A percentile compares a stretch with the other conserved stretches of the same genome.
phyloP scores from a whole-genome alignment of 805 yeast genomes.

The Metschnikowia lochheadii region DNA sequence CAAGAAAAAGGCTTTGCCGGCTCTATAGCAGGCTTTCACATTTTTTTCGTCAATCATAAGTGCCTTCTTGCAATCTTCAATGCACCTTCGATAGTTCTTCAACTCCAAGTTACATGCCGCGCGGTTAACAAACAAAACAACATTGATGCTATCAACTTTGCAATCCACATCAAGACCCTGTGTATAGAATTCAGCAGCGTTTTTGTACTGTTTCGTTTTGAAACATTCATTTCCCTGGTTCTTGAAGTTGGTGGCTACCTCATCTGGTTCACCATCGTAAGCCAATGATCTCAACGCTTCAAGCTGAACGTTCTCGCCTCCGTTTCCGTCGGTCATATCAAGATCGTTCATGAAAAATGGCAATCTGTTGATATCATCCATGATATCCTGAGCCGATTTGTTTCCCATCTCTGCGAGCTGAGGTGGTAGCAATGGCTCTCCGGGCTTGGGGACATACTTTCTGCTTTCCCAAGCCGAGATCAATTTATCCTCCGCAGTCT shows the following conservation, averaged over 20 bases:
- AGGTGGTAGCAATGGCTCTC: conserved; percentile 77
- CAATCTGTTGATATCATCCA: conserved; percentile 71
- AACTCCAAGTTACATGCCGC: conserved; percentile 90
- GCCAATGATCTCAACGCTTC: conserved; percentile 91
- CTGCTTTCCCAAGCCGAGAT: conserved; percentile 41
- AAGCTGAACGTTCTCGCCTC: conserved; percentile 67
- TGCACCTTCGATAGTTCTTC: conserved; percentile 78
- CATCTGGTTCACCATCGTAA: conserved; percentile 93
- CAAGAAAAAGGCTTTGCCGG: conserved; percentile 73
- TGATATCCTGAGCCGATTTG: conserved; percentile 70
- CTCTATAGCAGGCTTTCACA: conserved; percentile 79
- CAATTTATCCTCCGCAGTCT: conserved; percentile 18
- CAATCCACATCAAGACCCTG: conserved; percentile 74
- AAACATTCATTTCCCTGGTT: conserved; percentile 90
- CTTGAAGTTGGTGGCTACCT: conserved; percentile 83
- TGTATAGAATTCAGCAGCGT: conserved; percentile 75
- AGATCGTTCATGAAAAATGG: conserved; percentile 93
- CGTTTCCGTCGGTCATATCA: conserved; percentile 71
- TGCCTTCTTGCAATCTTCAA: conserved; percentile 79
- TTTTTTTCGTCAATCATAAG: conserved; percentile 62
- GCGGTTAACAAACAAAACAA: conserved; percentile 69
- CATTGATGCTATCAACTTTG: conserved; percentile 49
- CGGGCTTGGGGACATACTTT: conserved; percentile 41
- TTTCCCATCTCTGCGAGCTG: conserved; percentile 62
- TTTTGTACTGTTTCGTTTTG: conserved; percentile 62